These are phyloP conservation scores for Cladosporium sp. DNA, from an alignment of 2,329 filamentous ascomycete genomes.

Conservation along the genomic window DNA sequence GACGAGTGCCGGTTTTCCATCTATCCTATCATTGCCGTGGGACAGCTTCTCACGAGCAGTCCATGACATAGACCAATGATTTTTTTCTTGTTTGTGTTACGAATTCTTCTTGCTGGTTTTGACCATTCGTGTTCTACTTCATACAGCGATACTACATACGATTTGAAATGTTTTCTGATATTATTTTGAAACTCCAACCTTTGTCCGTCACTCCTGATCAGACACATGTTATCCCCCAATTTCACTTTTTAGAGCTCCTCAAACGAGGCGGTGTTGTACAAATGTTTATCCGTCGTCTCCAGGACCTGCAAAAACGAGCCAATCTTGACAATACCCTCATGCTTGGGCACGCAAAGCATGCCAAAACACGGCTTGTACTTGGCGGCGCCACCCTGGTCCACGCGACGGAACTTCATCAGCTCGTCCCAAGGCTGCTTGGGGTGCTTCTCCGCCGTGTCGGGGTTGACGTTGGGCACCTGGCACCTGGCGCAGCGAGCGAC, in stretches of 20 bases:
- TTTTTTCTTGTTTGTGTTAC: background rate
- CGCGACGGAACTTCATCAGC: constrained; percentile 56
- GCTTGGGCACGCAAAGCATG: constrained; percentile 59
- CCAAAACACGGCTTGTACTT: constrained; percentile 65
- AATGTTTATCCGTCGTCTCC: constrained; percentile 55
- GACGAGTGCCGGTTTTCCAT: too few species aligned
- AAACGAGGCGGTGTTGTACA: constrained; percentile 41
- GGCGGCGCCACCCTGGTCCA: constrained; percentile 56
- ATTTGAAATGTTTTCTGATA: background rate
- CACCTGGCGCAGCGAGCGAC: constrained; percentile 58
- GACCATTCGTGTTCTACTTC: background rate
- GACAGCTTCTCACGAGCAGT: background rate
- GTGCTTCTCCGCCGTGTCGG: constrained; percentile 57
- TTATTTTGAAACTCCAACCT: too few species aligned
- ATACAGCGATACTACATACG: background rate
- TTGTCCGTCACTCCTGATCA: too few species aligned
- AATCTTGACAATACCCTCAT: constrained; percentile 51
- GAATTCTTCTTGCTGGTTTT: too few species aligned
- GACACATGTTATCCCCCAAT: too few species aligned
- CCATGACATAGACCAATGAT: background rate
- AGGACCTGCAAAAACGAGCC: constrained; percentile 57
- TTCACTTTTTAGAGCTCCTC: constrained; percentile 26
- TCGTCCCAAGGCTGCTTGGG: constrained; percentile 59
- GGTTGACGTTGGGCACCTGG: constrained; percentile 61
- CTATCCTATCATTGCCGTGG: background rate